A percentile compares a stretch with the other conserved stretches of the same genome.
Evolutionary conservation across 164 flowering plant genomes (phyloP).

Genomic region (Houttuynia cordata): DNA sequence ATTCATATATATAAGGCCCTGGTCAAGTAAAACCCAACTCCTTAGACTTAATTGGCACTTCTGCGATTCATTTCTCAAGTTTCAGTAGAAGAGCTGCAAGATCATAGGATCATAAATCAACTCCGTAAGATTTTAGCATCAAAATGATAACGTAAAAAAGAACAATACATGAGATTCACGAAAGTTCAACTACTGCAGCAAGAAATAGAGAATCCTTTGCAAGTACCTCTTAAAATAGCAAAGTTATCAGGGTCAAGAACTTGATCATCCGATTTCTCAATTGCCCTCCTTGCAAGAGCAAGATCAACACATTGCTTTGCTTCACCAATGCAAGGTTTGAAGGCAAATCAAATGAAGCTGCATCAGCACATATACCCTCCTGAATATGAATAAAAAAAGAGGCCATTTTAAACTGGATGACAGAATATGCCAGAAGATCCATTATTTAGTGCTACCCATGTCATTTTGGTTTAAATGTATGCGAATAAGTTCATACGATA

Average conservation of each 20-base stretch:
- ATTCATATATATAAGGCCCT: constrained; percentile 83
- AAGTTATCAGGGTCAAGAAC: constrained; percentile 58
- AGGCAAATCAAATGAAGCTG: constrained; percentile 92
- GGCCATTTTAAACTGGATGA: no score
- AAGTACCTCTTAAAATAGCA: constrained; percentile 82
- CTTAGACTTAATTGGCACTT: constrained; percentile 63
- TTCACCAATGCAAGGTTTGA: constrained; percentile 76
- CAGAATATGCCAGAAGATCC: background rate
- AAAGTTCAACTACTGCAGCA: background rate
- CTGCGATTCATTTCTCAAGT: constrained; percentile 77
- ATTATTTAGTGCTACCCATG: background rate
- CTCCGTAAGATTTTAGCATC: background rate
- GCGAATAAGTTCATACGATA: background rate
- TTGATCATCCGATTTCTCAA: constrained; percentile 43
- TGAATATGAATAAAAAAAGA: constrained; percentile 21
- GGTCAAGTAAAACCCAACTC: constrained; percentile 88
- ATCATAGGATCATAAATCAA: background rate
- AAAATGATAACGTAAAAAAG: background rate
- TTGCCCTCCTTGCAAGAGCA: constrained; percentile 41
- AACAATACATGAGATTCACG: background rate
- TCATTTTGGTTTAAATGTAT: background rate
- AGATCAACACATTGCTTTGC: constrained; percentile 68
- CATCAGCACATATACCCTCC: constrained; percentile 96
- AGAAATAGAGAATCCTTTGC: background rate
- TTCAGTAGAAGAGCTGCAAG: constrained; percentile 81